Evolutionary conservation across 164 flowering plant genomes (phyloP).

Genomic region (Saururus chinensis): DNA sequence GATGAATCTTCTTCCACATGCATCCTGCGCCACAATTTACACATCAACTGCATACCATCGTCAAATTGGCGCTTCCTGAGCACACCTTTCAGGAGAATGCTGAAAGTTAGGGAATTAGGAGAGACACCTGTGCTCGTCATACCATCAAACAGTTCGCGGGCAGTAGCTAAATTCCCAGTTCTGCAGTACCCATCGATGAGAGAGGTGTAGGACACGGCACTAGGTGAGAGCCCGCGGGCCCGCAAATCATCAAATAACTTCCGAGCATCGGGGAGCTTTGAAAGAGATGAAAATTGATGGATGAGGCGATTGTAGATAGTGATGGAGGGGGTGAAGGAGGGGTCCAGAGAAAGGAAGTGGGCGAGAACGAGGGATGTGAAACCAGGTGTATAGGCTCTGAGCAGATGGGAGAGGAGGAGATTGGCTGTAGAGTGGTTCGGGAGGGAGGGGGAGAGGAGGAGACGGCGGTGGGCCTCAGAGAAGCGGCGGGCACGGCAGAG

Average conservation of each 20-base stretch:
- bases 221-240: constrained; percentile 48
- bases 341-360: constrained; percentile 28
- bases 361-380: constrained; percentile 28
- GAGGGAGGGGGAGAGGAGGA: constrained; percentile 27
- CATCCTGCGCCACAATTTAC: constrained; percentile 55
- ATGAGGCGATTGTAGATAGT: constrained; percentile 67
- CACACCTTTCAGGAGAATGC: constrained; percentile 56
- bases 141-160: constrained; percentile 62
- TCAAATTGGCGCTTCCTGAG: constrained; percentile 39
- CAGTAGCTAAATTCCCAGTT: constrained; percentile 41
- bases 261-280: constrained; percentile 30
- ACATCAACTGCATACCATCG: constrained; percentile 39
- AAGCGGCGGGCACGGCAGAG: constrained; percentile 60
- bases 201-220: constrained; percentile 60
- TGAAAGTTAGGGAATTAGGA: constrained; percentile 65
- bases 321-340: constrained; percentile 68
- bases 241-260: constrained; percentile 48
- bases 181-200: constrained; percentile 51
- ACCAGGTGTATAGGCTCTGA: constrained; percentile 33
- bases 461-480: constrained; percentile 63
- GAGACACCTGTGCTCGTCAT: constrained; percentile 45
- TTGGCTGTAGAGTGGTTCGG: constrained; percentile 84
- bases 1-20: constrained; percentile 23
- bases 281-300: constrained; percentile 38
- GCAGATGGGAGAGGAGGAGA: constrained; percentile 68